Conservation (phyloP, 345 rosid species). For the Moricandia arvensis region DNA sequence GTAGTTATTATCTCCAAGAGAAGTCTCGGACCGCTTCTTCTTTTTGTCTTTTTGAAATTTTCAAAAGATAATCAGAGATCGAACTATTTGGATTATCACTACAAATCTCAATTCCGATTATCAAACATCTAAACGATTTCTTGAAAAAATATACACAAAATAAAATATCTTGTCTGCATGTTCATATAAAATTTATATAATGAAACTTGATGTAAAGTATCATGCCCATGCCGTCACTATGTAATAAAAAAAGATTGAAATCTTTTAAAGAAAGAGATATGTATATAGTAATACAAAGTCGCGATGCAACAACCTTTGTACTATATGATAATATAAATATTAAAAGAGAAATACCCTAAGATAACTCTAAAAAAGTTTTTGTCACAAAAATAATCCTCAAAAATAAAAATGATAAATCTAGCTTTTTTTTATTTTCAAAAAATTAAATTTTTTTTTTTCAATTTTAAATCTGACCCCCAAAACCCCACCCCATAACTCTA, state of each 20-base stretch:
- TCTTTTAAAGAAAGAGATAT: not conserved
- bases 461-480: too few species aligned
- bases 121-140: not conserved
- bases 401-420: too few species aligned
- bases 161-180: not conserved
- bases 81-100: not conserved
- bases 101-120: not conserved
- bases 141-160: not conserved
- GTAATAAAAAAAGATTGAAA: not conserved
- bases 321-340: constrained; percentile 11
- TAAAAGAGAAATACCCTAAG: too few species aligned
- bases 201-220: constrained; percentile 16
- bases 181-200: not conserved
- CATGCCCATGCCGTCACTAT: constrained; percentile 12
- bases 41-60: not conserved
- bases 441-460: too few species aligned
- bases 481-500: too few species aligned
- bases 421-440: too few species aligned
- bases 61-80: not conserved
- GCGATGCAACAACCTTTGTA: constrained; percentile 38
- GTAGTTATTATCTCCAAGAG: not conserved
- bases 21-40: constrained; percentile 8
- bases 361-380: too few species aligned
- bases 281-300: constrained; percentile 14
- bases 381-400: too few species aligned